Evolutionary conservation across 31 red algal species (phyloP).

Genomic region (Porphyra umbilicalis): DNA sequence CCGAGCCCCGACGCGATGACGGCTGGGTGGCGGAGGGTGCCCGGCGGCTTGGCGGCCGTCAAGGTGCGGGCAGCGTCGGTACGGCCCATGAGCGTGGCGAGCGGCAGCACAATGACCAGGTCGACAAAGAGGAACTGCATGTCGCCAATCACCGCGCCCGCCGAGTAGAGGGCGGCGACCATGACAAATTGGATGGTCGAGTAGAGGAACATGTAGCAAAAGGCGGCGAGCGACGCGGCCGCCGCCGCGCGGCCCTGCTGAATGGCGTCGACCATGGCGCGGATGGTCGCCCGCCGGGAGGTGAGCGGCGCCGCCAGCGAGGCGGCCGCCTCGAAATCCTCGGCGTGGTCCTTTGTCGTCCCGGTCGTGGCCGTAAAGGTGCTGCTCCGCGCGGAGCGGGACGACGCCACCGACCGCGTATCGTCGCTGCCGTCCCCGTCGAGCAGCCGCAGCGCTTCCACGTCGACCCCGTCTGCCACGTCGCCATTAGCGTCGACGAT

Average conservation of each 20-base stretch:
- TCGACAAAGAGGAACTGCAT: conserved; percentile 29
- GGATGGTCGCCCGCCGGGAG: conserved; percentile 1
- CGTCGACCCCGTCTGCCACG: neutral
- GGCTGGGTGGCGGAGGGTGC: neutral
- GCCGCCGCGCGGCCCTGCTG: conserved; percentile 21
- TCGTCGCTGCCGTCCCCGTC: neutral
- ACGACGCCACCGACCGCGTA: neutral
- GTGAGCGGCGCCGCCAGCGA: conserved; percentile 27
- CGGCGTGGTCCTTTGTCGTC: neutral
- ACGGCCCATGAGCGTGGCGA: conserved; percentile 12
- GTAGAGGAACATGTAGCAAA: conserved; percentile 31
- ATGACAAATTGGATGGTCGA: conserved; percentile 9
- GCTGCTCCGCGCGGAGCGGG: neutral
- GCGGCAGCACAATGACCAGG: conserved; percentile 25
- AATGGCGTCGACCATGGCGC: conserved; percentile 6
- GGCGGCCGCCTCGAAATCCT: conserved; percentile 21
- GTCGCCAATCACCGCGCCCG: conserved; percentile 7
- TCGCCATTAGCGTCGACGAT: neutral
- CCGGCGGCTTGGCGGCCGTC: conserved; percentile 1
- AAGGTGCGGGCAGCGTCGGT: neutral
- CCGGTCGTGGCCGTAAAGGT: neutral
- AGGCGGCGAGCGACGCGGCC: conserved; percentile 12
- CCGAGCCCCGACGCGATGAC: neutral
- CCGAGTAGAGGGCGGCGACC: conserved; percentile 5
- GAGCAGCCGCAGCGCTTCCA: neutral